phyloP scores from a whole-genome alignment of 441 rosid species.

The Manihot esculenta region DNA sequence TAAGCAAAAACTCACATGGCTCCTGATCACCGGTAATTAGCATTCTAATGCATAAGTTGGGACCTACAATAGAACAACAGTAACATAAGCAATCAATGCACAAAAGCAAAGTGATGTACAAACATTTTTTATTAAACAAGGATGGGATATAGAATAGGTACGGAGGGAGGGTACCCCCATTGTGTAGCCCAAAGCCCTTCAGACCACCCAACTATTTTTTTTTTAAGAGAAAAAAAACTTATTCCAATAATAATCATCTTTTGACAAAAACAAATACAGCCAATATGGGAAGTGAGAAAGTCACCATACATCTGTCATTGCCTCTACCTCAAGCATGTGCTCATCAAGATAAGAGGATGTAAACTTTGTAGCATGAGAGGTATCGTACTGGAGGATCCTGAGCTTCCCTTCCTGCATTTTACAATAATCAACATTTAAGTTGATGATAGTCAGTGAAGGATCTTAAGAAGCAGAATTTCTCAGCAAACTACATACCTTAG shows the following conservation, averaged over 20 bases:
- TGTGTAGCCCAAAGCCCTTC: no score
- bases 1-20: no score
- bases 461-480: not conserved
- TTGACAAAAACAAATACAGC: no score
- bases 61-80: not conserved
- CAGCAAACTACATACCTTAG: slow-evolving; percentile 47
- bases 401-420: slow-evolving; percentile 82
- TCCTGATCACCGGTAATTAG: not conserved
- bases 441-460: slow-evolving; percentile 8
- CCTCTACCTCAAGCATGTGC: not conserved
- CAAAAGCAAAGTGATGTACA: not conserved
- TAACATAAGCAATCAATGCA: not conserved
- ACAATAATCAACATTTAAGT: slow-evolving; percentile 11
- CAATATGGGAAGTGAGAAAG: not conserved
- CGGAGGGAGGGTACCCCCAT: no score
- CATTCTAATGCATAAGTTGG: slow-evolving; percentile 8
- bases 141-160: not conserved
- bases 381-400: slow-evolving; percentile 64
- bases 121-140: not conserved
- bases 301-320: not conserved
- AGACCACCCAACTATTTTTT: no score
- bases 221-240: no score
- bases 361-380: slow-evolving; percentile 42
- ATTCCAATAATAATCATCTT: no score
- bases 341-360: not conserved